phyloP scores from a whole-genome alignment of 192 early-diverging fungal species.

The Mortierella antarctica region DNA sequence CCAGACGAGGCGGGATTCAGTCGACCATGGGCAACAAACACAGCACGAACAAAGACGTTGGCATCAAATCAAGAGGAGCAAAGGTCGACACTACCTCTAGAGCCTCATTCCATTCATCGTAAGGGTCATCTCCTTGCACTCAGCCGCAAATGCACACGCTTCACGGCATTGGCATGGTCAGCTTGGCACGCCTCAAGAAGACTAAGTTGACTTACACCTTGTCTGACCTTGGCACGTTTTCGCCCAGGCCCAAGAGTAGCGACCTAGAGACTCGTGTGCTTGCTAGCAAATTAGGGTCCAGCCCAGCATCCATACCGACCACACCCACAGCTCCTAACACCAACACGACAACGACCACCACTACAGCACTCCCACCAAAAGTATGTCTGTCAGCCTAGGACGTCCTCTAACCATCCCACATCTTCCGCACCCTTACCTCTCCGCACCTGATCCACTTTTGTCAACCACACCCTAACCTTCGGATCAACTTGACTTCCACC shows the following conservation, averaged over 20 bases:
- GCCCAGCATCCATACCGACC: conserved; percentile 11
- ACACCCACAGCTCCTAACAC: conserved; percentile 2
- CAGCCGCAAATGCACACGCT: neutral
- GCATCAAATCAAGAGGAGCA: conserved; percentile 40
- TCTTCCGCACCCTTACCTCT: neutral
- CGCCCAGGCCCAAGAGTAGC: conserved; percentile 24
- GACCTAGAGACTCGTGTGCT: conserved; percentile 3
- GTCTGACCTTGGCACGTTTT: conserved; percentile 15
- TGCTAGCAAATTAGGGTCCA: neutral
- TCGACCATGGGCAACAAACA: conserved; percentile 46
- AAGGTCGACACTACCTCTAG: conserved; percentile 32
- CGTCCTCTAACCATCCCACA: neutral
- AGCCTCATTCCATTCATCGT: conserved; percentile 30
- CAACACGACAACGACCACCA: neutral
- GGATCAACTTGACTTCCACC: too few species aligned
- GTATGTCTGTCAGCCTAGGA: conserved; percentile 14
- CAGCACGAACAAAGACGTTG: conserved; percentile 18
- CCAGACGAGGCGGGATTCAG: too few species aligned
- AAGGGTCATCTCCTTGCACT: conserved; percentile 6
- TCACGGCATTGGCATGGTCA: neutral
- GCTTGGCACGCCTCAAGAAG: neutral
- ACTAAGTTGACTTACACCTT: neutral
- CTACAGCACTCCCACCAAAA: conserved; percentile 10
- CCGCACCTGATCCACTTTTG: neutral
- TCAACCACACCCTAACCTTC: conserved; percentile 5